These are phyloP conservation scores for Penicillium sp. DNA, from an alignment of 2,329 filamentous ascomycete genomes.

Conservation along the genomic window DNA sequence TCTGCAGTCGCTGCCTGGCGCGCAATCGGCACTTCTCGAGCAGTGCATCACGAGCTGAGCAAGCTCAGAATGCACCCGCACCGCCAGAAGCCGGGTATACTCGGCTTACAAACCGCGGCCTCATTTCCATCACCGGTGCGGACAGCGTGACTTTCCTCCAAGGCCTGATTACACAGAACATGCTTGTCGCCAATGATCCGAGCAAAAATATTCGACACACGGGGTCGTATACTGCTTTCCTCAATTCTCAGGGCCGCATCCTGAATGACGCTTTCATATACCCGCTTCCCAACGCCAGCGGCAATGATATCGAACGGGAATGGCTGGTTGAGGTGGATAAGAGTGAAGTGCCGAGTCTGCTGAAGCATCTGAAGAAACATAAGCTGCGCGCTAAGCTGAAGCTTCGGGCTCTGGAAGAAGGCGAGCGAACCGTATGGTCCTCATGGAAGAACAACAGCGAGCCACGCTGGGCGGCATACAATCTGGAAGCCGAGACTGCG, in stretches of 20 bases:
- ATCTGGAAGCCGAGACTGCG: slow-evolving; percentile 30
- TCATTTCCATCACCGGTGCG: slow-evolving; percentile 71
- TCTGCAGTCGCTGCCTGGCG: slow-evolving; percentile 29
- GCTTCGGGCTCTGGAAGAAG: slow-evolving; percentile 59
- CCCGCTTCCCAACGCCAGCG: slow-evolving; percentile 45
- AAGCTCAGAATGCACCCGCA: slow-evolving; percentile 25
- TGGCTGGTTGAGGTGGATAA: slow-evolving; percentile 82
- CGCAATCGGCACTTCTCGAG: slow-evolving; percentile 29
- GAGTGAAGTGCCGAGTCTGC: slow-evolving; percentile 54
- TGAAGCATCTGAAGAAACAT: slow-evolving; percentile 73
- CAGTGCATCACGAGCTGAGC: slow-evolving; percentile 11
- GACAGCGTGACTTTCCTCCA: slow-evolving; percentile 83
- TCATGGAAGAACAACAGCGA: slow-evolving; percentile 58
- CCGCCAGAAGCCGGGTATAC: slow-evolving; percentile 45
- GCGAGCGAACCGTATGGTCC: slow-evolving; percentile 65
- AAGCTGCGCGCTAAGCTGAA: slow-evolving; percentile 76
- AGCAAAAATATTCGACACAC: slow-evolving; percentile 33
- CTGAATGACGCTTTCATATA: slow-evolving; percentile 90
- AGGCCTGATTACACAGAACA: slow-evolving; percentile 73
- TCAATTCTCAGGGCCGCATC: slow-evolving; percentile 78
- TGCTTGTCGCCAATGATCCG: slow-evolving; percentile 46
- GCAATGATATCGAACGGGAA: slow-evolving; percentile 31
- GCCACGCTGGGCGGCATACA: slow-evolving; percentile 37
- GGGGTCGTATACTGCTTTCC: slow-evolving; percentile 74
- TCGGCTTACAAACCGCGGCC: slow-evolving; percentile 62